These are phyloP conservation scores for Echeveria elegans DNA, from an alignment of 164 flowering plant species.

Conservation along the genomic window DNA sequence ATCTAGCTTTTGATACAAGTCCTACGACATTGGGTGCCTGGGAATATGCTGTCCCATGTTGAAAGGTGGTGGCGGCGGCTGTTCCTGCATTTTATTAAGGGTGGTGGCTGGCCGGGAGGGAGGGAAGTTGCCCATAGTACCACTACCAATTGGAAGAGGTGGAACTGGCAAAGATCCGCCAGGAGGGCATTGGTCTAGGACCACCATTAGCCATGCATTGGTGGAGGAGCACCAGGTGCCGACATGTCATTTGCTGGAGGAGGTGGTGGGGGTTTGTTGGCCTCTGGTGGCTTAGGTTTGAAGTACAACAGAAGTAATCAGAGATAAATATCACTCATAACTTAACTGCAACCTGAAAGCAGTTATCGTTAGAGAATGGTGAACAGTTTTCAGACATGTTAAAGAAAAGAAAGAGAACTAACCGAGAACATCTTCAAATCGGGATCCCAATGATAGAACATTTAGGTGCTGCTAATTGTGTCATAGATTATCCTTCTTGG, in stretches of 20 bases:
- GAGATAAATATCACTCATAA: not conserved
- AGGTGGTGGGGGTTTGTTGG: slow-evolving; percentile 55
- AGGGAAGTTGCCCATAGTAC: slow-evolving; percentile 72
- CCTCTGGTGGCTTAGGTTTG: too few species aligned
- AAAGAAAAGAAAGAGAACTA: slow-evolving; percentile 14
- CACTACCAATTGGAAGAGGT: slow-evolving; percentile 67
- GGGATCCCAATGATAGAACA: slow-evolving; percentile 98
- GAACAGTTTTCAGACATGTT: not conserved
- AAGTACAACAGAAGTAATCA: slow-evolving; percentile 74
- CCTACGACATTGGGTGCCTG: slow-evolving; percentile 15
- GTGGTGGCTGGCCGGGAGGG: slow-evolving; percentile 48
- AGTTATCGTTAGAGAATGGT: not conserved
- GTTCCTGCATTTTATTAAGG: too few species aligned
- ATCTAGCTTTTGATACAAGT: too few species aligned
- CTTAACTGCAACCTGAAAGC: too few species aligned
- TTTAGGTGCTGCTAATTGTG: slow-evolving; percentile 87
- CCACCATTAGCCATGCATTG: slow-evolving; percentile 48
- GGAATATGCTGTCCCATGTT: slow-evolving; percentile 42
- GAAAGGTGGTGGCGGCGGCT: too few species aligned
- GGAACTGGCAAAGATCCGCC: slow-evolving; percentile 66
- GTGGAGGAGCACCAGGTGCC: too few species aligned
- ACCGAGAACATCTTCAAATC: slow-evolving; percentile 98
- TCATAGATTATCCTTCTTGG: too few species aligned
- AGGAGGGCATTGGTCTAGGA: slow-evolving; percentile 90
- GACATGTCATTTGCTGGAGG: slow-evolving; percentile 54